phyloP scores from a whole-genome alignment of 1,284 basidiomycete genomes.

The Tilletiaria anomala region DNA sequence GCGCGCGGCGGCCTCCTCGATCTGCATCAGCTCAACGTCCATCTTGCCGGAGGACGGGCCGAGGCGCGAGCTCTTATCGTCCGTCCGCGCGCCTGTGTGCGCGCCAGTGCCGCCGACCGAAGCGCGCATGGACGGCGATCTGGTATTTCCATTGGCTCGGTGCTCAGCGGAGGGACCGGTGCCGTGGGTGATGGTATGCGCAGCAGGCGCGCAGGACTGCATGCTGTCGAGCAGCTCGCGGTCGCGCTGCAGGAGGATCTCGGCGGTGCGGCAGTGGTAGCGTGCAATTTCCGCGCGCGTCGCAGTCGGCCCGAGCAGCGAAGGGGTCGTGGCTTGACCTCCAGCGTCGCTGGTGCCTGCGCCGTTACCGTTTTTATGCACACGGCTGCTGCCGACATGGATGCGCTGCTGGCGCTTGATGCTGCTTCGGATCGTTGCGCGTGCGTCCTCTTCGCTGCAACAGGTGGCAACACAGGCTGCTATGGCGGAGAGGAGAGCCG shows the following conservation, averaged over 20 bases:
- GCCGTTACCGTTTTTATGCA: slow-evolving; percentile 15
- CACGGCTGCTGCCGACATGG: slow-evolving; percentile 1
- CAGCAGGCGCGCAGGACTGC: too few species aligned
- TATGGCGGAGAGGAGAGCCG: slow-evolving; percentile 22
- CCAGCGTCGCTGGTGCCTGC: slow-evolving; percentile 10
- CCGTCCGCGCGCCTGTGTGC: slow-evolving; percentile 6
- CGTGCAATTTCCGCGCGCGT: slow-evolving; percentile 20
- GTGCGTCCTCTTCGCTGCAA: slow-evolving; percentile 15
- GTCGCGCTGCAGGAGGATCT: slow-evolving; percentile 14
- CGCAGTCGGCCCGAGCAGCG: neutral
- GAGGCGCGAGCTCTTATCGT: slow-evolving; percentile 6
- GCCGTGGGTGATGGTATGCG: neutral
- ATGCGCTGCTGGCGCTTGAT: slow-evolving; percentile 10
- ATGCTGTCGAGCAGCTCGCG: too few species aligned
- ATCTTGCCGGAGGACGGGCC: slow-evolving; percentile 2
- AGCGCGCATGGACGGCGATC: slow-evolving; percentile 8
- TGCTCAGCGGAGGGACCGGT: neutral
- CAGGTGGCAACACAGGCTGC: slow-evolving; percentile 20
- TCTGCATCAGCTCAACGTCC: slow-evolving; percentile 18
- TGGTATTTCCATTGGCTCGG: slow-evolving; percentile 7
- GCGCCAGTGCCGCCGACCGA: slow-evolving; percentile 8
- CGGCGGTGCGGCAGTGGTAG: slow-evolving; percentile 22
- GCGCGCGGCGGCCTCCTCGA: slow-evolving; percentile 27
- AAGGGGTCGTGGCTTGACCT: slow-evolving; percentile 4
- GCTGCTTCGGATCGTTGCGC: slow-evolving; percentile 19